Evolutionary conservation across 164 flowering plant genomes (phyloP), one percentile per base, ranked within the genome.

Genomic region (Cinnamomum micranthum): DNA sequence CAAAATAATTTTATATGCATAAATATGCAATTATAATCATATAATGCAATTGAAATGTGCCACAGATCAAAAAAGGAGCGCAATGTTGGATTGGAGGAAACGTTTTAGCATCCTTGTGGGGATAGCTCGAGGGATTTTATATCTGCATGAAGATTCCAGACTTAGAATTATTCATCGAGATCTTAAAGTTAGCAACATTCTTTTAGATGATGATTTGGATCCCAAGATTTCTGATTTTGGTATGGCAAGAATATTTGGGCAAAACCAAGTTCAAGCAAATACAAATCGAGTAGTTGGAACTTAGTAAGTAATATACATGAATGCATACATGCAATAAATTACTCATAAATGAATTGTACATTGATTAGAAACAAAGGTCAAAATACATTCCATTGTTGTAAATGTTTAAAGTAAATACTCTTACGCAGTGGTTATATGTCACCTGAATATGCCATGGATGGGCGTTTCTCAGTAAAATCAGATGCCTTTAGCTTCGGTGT

Each of bases 401-500:
- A 66, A 3, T 31, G 2, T 10, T 33, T 67, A 13, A 15, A 0
- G 2, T 1, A 41, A 28, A 67, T 15, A 67, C 17, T 67, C 10
- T 35, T 13, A 17, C 78, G 73, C 77, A 88, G 88, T 74, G 90
- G 92, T 50, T 88, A 88, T 47, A 87, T 86, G 89, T 70, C 89
- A 1, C 91, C 91, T 5, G 88, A 88, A 69, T 88, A 86, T 66
- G 85, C 87, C 1, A 71, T 85, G 72, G 84, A 87, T 62, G 87
- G 92, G 25, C 73, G 71, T 12, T 87, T 81, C 70, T 88, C 90
- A 17, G 51, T 74, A 6, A 87, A 86, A 77, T 85, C 89, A 1
- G 91, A 87, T 75, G 87, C 86, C 27, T 88, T 80, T 27, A 86
- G 92, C 77, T 85, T 84, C 55, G 92, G 90, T 0, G 86, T 87